A percentile compares a stretch with the other conserved stretches of the same genome.
Evolutionary conservation across 257 asterid species (phyloP).

Genomic region (Lavandula angustifolia): DNA sequence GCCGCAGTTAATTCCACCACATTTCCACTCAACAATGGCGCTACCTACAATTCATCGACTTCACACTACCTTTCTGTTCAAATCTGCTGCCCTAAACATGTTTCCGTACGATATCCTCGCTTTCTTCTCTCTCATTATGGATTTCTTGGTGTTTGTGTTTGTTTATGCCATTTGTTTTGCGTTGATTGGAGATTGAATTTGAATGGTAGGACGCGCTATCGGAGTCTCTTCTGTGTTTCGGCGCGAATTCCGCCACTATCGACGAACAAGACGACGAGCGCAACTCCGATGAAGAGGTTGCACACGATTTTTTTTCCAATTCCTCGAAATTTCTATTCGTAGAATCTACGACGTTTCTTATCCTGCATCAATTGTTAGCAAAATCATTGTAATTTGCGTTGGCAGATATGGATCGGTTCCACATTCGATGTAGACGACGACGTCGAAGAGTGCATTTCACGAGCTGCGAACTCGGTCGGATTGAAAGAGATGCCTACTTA

Average conservation of each 20-base stretch:
- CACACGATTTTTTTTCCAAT: conserved; percentile 9
- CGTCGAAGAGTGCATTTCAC: conserved; percentile 73
- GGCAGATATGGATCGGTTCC: conserved; percentile 69
- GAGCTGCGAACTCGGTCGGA: conserved; percentile 81
- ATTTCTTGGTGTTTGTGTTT: conserved; percentile 1
- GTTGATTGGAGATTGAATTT: conserved; percentile 6
- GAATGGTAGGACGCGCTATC: conserved; percentile 62
- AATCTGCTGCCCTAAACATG: conserved; percentile 60
- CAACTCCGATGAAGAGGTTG: conserved; percentile 50
- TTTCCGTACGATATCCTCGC: conserved; percentile 47
- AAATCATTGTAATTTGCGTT: background rate
- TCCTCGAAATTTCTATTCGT: background rate
- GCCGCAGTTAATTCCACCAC: conserved; percentile 39
- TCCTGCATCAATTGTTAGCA: background rate
- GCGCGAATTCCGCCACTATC: conserved; percentile 79
- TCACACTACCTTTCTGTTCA: conserved; percentile 78
- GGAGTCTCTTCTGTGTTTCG: conserved; percentile 82
- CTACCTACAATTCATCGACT: conserved; percentile 45
- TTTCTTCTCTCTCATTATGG: conserved; percentile 1
- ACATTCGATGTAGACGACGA: conserved; percentile 61
- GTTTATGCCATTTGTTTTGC: background rate
- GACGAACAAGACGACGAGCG: conserved; percentile 47
- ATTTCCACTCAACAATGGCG: conserved; percentile 27
- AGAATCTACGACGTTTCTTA: background rate
- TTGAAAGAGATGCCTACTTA: conserved; percentile 64